A percentile compares a stretch with the other conserved stretches of the same genome.
Conservation (phyloP, 208 protist species). For the Trypanosoma vivax region DNA sequence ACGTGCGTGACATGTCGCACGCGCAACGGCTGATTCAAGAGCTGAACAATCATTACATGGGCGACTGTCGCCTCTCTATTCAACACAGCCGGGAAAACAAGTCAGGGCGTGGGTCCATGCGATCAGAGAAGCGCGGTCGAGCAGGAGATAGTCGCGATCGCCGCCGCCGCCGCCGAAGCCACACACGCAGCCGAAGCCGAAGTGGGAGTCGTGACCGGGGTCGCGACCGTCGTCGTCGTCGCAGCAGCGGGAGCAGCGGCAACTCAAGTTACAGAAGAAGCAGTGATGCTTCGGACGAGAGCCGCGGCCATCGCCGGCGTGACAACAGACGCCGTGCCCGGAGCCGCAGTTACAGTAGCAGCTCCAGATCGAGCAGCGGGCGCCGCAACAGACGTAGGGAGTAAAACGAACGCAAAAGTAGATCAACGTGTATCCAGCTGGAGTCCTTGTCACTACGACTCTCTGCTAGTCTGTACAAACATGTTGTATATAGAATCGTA, state of each 20-base stretch:
- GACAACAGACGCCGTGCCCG: constrained; percentile 9
- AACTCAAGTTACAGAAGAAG: not conserved
- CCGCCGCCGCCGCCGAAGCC: constrained; percentile 4
- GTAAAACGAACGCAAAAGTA: constrained; percentile 7
- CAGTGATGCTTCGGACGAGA: not conserved
- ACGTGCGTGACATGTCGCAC: constrained; percentile 24
- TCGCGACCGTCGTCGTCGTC: constrained; percentile 18
- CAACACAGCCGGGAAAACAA: constrained; percentile 40
- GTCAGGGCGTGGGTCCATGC: constrained; percentile 11
- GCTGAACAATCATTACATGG: constrained; percentile 41
- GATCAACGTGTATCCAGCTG: not conserved
- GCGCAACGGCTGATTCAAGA: constrained; percentile 32
- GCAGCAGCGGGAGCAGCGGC: constrained; percentile 24
- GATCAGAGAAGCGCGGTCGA: constrained; percentile 10
- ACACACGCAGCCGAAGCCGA: not conserved
- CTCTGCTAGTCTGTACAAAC: too few relatives aligned
- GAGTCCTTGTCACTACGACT: too few relatives aligned
- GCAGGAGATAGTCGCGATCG: constrained; percentile 12
- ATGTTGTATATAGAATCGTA: too few relatives aligned
- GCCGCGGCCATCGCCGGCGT: constrained; percentile 12
- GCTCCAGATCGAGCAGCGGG: constrained; percentile 16
- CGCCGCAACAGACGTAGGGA: constrained; percentile 11
- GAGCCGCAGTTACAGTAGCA: constrained; percentile 10
- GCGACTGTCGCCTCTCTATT: constrained; percentile 43
- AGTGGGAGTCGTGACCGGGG: not conserved